phyloP scores from a whole-genome alignment of 1,284 basidiomycete genomes.

The Cerioporus squamosus region DNA sequence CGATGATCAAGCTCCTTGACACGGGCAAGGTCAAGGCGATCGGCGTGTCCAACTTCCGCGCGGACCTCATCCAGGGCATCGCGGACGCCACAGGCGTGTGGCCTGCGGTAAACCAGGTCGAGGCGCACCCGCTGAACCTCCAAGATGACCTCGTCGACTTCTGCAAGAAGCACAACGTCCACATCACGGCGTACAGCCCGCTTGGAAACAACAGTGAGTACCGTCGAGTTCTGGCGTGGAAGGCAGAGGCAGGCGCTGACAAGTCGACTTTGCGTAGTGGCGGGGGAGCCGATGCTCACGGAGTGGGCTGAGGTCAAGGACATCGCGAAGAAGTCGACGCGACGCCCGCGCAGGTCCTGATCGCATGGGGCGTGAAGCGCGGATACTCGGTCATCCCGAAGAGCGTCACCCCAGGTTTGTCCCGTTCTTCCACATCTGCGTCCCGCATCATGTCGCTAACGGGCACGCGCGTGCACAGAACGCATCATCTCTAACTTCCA shows the following conservation, averaged over 20 bases:
- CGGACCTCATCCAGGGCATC: conserved; percentile 69
- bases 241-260: background rate
- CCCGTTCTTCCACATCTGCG: background rate
- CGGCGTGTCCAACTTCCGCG: conserved; percentile 85
- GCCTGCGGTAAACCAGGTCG: conserved; percentile 84
- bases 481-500: conserved; percentile 61
- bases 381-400: conserved; percentile 51
- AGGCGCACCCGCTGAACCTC: conserved; percentile 80
- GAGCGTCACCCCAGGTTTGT: conserved; percentile 40
- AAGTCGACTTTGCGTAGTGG: conserved; percentile 41
- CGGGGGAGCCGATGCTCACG: conserved; percentile 61
- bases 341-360: conserved; percentile 57
- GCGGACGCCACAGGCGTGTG: conserved; percentile 77
- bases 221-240: background rate
- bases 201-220: conserved; percentile 77
- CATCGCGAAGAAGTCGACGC: conserved; percentile 51
- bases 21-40: conserved; percentile 60
- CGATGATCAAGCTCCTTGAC: conserved; percentile 65
- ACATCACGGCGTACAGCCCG: conserved; percentile 85
- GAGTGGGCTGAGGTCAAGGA: conserved; percentile 58
- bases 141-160: conserved; percentile 73
- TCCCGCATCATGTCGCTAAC: background rate
- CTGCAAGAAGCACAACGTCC: conserved; percentile 76
- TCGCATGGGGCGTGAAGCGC: conserved; percentile 53
- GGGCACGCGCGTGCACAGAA: conserved; percentile 24